Evolutionary conservation across 2,329 filamentous ascomycete genomes (phyloP).

Genomic region (Rhynchosporium secalis): DNA sequence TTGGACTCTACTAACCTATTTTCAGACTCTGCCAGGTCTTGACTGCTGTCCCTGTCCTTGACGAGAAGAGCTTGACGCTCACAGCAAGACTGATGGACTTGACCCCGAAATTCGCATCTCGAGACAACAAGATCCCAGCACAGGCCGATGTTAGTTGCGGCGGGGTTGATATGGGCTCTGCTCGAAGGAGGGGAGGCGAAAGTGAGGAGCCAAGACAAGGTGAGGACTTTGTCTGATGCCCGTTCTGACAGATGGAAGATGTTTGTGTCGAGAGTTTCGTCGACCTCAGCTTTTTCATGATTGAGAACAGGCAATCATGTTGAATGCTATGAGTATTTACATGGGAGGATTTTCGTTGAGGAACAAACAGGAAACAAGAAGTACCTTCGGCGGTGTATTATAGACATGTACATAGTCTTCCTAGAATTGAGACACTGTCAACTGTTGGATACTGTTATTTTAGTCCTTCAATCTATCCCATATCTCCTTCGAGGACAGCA

Average conservation of each 20-base stretch:
- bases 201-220: slow-evolving; percentile 14
- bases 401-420: not conserved
- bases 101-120: slow-evolving; percentile 13
- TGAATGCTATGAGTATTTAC: not conserved
- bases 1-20: not conserved
- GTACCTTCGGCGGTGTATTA: not conserved
- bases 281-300: not conserved
- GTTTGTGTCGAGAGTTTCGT: not conserved
- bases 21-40: slow-evolving; percentile 16
- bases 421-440: not conserved
- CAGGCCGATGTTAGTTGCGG: not conserved
- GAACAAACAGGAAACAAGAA: not conserved
- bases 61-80: slow-evolving; percentile 60
- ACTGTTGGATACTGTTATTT: not conserved
- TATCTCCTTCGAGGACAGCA: slow-evolving; percentile 59
- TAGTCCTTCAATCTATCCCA: slow-evolving; percentile 53
- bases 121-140: slow-evolving; percentile 20
- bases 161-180: slow-evolving; percentile 16
- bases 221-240: slow-evolving; percentile 18
- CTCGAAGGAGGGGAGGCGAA: slow-evolving; percentile 14
- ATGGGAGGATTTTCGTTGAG: not conserved
- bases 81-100: slow-evolving; percentile 20
- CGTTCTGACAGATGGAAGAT: not conserved
- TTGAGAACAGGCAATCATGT: not conserved
- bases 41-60: slow-evolving; percentile 65